Base-by-base conservation (phyloP, 371 early-diverging fungal species). In the Mortierella sp. region DNA sequence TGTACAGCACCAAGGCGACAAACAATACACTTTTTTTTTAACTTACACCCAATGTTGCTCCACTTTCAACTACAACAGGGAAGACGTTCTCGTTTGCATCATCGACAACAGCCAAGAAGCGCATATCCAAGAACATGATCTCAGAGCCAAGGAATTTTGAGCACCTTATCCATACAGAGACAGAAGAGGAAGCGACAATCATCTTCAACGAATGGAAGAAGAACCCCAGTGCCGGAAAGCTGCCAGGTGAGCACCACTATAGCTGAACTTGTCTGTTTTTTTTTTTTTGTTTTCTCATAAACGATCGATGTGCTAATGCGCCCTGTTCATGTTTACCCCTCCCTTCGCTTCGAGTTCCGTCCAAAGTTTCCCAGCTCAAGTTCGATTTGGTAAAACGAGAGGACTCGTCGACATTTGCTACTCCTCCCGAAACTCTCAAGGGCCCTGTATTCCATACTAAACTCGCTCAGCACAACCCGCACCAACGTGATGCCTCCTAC, bases 61-160 rank as follows among this genome's bases (percentile, higher is more conserved):
- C 38, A 10, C 70, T 75, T 76, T 70, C 26, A 26, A 50, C 42
- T 9, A 31, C 16, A 54, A 73, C 70, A 86, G 86, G 86, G 73
- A 86, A 86, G 72, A 85, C 86, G 7, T 86, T 82, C 70, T 75
- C 79, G 19, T 86, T 86, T 55, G 60, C 82, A 63, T 31, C 50
- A 31, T 63, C 50, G 34, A 80, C 80, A 5, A 77, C 86, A 0
- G 65, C 86, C 31, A 86, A 86, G 54, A 74, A 70, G 8, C 82
- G 86, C 16, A 86, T 86, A 73, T 86, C 86, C 75, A 86, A 86
- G 73, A 82, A 82, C 50, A 86, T 86, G 77, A 89, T 89, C 50
- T 89, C 89, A 16, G 83, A 82, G 45, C 89, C 89, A n/a, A 77
- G 68, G 76, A 86, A 88, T 73, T 89, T 89, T 82, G 86, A 89